phyloP scores from a whole-genome alignment of 805 yeast genomes.

The Yamadazyma nakazawae region DNA sequence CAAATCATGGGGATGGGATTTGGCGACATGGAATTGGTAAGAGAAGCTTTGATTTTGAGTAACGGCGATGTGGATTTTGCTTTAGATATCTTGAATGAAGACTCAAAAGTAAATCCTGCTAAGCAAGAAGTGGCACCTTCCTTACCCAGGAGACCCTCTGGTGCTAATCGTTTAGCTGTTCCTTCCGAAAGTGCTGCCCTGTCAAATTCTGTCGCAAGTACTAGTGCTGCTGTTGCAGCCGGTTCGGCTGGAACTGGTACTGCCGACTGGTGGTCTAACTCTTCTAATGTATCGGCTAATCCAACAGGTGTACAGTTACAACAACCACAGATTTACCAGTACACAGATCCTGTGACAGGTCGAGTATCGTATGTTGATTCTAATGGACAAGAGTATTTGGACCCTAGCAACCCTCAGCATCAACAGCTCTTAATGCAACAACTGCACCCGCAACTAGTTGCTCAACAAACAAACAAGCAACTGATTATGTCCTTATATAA shows the following conservation, averaged over 20 bases:
- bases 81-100: constrained; percentile 50
- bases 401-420: constrained; percentile 45
- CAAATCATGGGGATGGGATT: constrained; percentile 52
- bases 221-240: neutral
- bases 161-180: constrained; percentile 8
- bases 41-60: constrained; percentile 60
- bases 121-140: constrained; percentile 47
- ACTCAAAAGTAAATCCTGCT: constrained; percentile 30
- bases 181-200: constrained; percentile 19
- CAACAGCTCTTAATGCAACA: constrained; percentile 37
- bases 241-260: neutral
- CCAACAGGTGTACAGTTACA: constrained; percentile 4
- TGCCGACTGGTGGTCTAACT: constrained; percentile 34
- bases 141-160: constrained; percentile 38
- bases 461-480: constrained; percentile 38
- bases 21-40: constrained; percentile 50
- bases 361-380: constrained; percentile 63
- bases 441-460: constrained; percentile 30
- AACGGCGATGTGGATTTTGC: constrained; percentile 62
- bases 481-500: constrained; percentile 40
- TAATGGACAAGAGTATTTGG: constrained; percentile 60
- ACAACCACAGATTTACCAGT: constrained; percentile 57
- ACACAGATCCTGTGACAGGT: constrained; percentile 70
- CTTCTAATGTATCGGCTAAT: constrained; percentile 5
- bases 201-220: constrained; percentile 13